Evolutionary conservation across 306 rosid species (phyloP).

Genomic region (Begonia masoniana): DNA sequence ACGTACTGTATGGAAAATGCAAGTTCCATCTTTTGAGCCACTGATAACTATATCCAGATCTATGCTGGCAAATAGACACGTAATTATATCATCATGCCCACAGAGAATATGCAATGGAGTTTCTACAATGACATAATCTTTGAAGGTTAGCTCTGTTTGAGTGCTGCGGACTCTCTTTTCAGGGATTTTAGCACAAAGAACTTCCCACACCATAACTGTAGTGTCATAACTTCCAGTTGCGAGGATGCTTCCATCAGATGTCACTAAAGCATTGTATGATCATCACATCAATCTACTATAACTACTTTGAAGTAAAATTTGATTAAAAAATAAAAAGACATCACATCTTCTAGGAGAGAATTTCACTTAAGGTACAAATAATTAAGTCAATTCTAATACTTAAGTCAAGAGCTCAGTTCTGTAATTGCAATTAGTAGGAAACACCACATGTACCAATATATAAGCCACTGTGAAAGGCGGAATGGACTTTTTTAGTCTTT

Average conservation of each 20-base stretch:
- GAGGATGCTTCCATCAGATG: slow-evolving; percentile 92
- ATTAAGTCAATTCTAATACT: no score
- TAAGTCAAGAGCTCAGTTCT: no score
- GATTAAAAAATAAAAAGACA: no score
- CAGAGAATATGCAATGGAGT: slow-evolving; percentile 93
- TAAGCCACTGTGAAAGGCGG: no score
- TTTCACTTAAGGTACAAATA: no score
- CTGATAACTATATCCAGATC: slow-evolving; percentile 96
- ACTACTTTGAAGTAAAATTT: no score
- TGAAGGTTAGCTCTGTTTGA: slow-evolving; percentile 64
- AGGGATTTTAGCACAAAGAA: slow-evolving; percentile 50
- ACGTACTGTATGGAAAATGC: slow-evolving; percentile 81
- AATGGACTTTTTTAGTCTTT: no score
- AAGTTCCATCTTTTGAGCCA: slow-evolving; percentile 97
- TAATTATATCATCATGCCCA: slow-evolving; percentile 89
- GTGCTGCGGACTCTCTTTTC: slow-evolving; percentile 64
- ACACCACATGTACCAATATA: no score
- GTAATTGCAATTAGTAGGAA: no score
- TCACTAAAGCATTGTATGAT: slow-evolving; percentile 46
- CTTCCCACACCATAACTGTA: slow-evolving; percentile 96
- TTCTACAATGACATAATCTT: slow-evolving; percentile 66
- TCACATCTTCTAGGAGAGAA: no score
- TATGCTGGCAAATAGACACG: slow-evolving; percentile 68
- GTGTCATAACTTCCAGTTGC: slow-evolving; percentile 99
- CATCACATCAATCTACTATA: no score